phyloP scores from a whole-genome alignment of 805 yeast genomes.

The Starmerella vitae region DNA sequence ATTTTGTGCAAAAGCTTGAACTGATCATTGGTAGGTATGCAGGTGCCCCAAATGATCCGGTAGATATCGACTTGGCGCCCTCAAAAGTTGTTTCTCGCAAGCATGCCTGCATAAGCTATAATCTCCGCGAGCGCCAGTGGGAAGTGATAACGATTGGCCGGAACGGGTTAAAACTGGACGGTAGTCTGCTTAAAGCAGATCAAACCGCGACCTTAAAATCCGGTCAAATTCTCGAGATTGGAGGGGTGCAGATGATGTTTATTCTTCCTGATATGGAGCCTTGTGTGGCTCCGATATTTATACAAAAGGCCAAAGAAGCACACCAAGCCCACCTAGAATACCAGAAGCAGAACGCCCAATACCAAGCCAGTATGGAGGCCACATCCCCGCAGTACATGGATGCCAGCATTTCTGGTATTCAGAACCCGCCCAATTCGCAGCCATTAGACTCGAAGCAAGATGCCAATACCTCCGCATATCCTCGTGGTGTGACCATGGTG shows the following conservation, averaged over 20 bases:
- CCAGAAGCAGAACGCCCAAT: neutral
- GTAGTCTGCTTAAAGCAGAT: slow-evolving; percentile 34
- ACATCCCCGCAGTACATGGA: neutral
- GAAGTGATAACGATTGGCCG: slow-evolving; percentile 72
- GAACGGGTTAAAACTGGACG: slow-evolving; percentile 87
- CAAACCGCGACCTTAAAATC: slow-evolving; percentile 43
- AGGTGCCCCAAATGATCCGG: slow-evolving; percentile 23
- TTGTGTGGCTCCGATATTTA: slow-evolving; percentile 33
- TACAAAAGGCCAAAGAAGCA: slow-evolving; percentile 4
- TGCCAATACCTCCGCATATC: slow-evolving; percentile 21
- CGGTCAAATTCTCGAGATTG: slow-evolving; percentile 87
- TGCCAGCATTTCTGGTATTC: neutral
- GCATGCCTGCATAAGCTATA: slow-evolving; percentile 76
- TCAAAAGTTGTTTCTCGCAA: slow-evolving; percentile 90
- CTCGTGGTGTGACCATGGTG: slow-evolving; percentile 33
- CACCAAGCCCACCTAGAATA: neutral
- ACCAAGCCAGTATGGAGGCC: neutral
- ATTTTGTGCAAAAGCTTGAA: slow-evolving; percentile 64
- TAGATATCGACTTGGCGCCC: slow-evolving; percentile 86
- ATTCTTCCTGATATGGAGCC: slow-evolving; percentile 87
- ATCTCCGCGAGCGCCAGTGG: slow-evolving; percentile 67
- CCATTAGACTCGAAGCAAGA: neutral
- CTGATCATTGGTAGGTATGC: slow-evolving; percentile 83
- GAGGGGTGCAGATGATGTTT: slow-evolving; percentile 98
- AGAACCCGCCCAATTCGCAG: neutral